phyloP scores from a whole-genome alignment of 2,329 filamentous ascomycete species.

The Fusarium sp. region DNA sequence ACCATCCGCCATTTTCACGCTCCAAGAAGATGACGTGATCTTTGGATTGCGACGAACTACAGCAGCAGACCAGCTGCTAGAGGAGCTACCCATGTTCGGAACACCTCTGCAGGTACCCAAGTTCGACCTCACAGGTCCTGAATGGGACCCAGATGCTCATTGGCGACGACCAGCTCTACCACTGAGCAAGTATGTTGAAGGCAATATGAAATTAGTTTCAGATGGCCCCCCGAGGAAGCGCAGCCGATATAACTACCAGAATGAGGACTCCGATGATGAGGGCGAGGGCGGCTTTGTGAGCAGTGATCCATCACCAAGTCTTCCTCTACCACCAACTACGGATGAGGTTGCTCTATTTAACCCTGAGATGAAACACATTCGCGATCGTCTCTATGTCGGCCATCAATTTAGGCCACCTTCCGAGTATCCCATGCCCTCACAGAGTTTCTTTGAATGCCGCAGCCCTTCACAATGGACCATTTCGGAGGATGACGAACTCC shows the following conservation, averaged over 20 bases:
- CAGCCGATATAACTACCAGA: conserved; percentile 85
- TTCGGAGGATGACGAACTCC: conserved; percentile 91
- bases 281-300: conserved; percentile 69
- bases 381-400: conserved; percentile 89
- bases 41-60: conserved; percentile 83
- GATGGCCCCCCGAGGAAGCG: conserved; percentile 79
- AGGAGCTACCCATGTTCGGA: conserved; percentile 86
- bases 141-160: conserved; percentile 75
- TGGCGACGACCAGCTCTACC: conserved; percentile 86
- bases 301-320: conserved; percentile 62
- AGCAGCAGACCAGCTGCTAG: conserved; percentile 81
- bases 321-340: conserved; percentile 75
- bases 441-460: conserved; percentile 90
- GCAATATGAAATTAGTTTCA: conserved; percentile 79
- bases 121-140: conserved; percentile 69
- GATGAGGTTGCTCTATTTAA: conserved; percentile 89
- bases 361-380: conserved; percentile 88
- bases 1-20: conserved; percentile 85
- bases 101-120: conserved; percentile 72
- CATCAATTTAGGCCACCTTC: conserved; percentile 95
- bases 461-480: conserved; percentile 92
- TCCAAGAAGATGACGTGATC: conserved; percentile 86
- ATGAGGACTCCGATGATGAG: conserved; percentile 78
- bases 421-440: conserved; percentile 90
- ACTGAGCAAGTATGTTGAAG: conserved; percentile 88